Percentiles rank a stretch among this genome's conserved stretches.
These are phyloP conservation scores for Hypericum androsaemum DNA, from an alignment of 345 rosid genomes.

Conservation along the genomic window DNA sequence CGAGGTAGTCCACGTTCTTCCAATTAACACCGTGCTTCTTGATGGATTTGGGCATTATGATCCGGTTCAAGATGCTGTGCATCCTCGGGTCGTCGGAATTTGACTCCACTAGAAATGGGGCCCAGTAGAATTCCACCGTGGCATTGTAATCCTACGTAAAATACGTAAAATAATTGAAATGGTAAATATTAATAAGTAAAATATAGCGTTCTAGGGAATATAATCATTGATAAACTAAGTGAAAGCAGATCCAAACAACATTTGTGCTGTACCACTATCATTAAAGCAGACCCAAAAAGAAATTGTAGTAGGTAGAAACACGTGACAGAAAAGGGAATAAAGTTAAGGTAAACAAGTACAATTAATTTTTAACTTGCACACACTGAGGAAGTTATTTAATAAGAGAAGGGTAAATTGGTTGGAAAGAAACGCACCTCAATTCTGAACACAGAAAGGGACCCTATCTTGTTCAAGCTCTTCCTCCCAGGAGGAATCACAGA, in stretches of 20 bases:
- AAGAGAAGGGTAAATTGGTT: not conserved
- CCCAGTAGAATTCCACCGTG: constrained; percentile 82
- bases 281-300: no score
- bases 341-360: no score
- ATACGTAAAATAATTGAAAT: no score
- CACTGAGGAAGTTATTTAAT: no score
- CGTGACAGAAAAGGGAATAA: no score
- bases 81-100: constrained; percentile 75
- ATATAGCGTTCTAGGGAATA: no score
- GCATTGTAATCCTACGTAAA: constrained; percentile 63
- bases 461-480: constrained; percentile 32
- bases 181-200: no score
- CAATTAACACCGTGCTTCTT: constrained; percentile 73
- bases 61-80: constrained; percentile 61
- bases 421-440: constrained; percentile 29
- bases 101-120: constrained; percentile 85
- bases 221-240: no score
- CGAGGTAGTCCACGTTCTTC: constrained; percentile 62
- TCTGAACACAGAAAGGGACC: constrained; percentile 23
- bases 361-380: no score
- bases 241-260: no score
- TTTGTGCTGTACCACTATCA: no score
- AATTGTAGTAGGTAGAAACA: no score
- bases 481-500: constrained; percentile 28
- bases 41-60: constrained; percentile 67